Evolutionary conservation across 1,139 yeast species (phyloP).

Genomic region (Taphrina wiesneri): DNA sequence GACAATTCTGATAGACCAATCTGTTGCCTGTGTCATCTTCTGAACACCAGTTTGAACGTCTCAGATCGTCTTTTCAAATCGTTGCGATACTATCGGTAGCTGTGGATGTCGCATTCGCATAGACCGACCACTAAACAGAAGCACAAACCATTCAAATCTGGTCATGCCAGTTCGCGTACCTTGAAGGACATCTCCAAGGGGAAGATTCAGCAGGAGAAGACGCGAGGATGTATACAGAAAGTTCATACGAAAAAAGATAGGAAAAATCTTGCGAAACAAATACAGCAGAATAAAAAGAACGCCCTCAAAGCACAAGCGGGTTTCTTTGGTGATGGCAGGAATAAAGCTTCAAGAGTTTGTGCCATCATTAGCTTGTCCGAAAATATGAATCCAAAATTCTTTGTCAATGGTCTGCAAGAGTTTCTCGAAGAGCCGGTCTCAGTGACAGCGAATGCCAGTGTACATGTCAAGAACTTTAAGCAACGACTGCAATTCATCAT

Average conservation of each 20-base stretch:
- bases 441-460: conserved; percentile 46
- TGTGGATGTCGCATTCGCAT: conserved; percentile 58
- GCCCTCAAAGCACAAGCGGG: conserved; percentile 54
- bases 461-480: conserved; percentile 67
- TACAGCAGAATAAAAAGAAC: conserved; percentile 68
- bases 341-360: conserved; percentile 79
- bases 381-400: conserved; percentile 63
- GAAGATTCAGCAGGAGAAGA: conserved; percentile 72
- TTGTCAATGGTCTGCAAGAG: conserved; percentile 52
- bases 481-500: conserved; percentile 71
- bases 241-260: conserved; percentile 65
- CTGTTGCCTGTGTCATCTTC: not conserved
- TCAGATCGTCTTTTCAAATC: not conserved
- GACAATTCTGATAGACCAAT: not conserved
- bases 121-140: conserved; percentile 79
- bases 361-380: conserved; percentile 74
- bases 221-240: conserved; percentile 46
- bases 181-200: conserved; percentile 68
- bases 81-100: not conserved
- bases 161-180: conserved; percentile 84
- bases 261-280: conserved; percentile 74
- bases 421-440: conserved; percentile 41
- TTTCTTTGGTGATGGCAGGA: conserved; percentile 68
- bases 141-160: conserved; percentile 80
- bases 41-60: not conserved